Evolutionary conservation across 1,284 basidiomycete species (phyloP), one percentile per base, ranked within the genome.

Genomic region (Butyriboletus appendiculatus): DNA sequence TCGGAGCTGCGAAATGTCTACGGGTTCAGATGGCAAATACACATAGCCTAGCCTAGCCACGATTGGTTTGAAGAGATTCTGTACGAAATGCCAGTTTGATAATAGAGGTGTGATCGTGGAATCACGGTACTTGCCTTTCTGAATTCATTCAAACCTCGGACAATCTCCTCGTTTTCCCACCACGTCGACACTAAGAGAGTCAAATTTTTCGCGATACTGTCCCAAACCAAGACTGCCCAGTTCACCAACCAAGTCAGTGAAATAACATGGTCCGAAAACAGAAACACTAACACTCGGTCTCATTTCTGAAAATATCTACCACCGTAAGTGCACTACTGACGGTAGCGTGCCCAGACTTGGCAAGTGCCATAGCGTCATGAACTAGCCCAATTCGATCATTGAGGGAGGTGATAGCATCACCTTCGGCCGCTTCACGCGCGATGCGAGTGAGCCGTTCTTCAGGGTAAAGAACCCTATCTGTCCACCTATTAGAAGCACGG

Each of bases 361-460:
- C 84, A 33, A 97, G 80, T 0, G 88, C 86, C 63, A 92, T 82
- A 1, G 88, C 81, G 65, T 96, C 94, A 58, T 88, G 84, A 32
- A 96, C 82, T 14, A 98, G 77, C 22, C 94, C 94, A 57, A 96
- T 85, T 44, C 93, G 84, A 71, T 99, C 96, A 59, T 91, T 86
- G 53, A 94, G 76, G 7, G 86, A 81, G 74, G 97, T 93, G 10
- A 79, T 74, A 14, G 85, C 82, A 55, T 84, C 70, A 24, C 76
- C 64, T 66, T 84, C 86, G 15, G 87, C 81, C 4, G 92, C 91
- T 66, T 94, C 92, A 41, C 79, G 73, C 14, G 90, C 94, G 56
- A 98, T 91, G 68, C 85, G 85, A 35, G 77, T 76, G 20, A 97
- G 81, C 35, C 92, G 83, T 63, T 92, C 89, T 32, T 92, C 84